phyloP scores from a whole-genome alignment of 805 yeast species.

The Zygosaccharomyces kombuchaensis region DNA sequence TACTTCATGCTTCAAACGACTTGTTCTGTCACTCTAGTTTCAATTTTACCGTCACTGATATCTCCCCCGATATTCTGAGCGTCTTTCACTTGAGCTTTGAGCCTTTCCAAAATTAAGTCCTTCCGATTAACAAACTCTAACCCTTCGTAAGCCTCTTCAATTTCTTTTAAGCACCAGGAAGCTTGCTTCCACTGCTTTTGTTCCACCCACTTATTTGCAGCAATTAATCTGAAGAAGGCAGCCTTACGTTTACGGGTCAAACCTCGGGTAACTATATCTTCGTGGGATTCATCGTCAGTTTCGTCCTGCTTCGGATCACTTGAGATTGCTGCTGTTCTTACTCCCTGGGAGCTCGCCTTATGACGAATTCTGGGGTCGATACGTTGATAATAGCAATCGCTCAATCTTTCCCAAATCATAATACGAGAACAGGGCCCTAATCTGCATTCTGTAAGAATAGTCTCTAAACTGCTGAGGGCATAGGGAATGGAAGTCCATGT shows the following conservation, averaged over 20 bases:
- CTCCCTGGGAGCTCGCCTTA: constrained; percentile 15
- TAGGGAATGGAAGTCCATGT: constrained; percentile 42
- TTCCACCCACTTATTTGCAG: constrained; percentile 67
- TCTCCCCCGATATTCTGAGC: background rate
- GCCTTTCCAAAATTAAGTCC: constrained; percentile 20
- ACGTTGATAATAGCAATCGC: constrained; percentile 47
- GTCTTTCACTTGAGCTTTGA: constrained; percentile 12
- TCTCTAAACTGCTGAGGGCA: constrained; percentile 42
- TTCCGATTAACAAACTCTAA: constrained; percentile 20
- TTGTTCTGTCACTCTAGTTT: constrained; percentile 5
- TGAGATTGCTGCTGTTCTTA: constrained; percentile 6
- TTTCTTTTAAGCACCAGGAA: constrained; percentile 30
- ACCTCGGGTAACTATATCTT: constrained; percentile 43
- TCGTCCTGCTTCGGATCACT: constrained; percentile 10
- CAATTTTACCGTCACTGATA: background rate
- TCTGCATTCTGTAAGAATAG: constrained; percentile 44
- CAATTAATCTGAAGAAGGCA: constrained; percentile 68
- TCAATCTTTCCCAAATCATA: constrained; percentile 48
- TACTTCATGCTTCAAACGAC: background rate
- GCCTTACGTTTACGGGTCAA: constrained; percentile 66
- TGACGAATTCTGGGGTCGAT: constrained; percentile 37
- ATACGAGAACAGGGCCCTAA: constrained; percentile 46
- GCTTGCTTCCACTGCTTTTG: constrained; percentile 33
- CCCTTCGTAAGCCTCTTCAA: constrained; percentile 31
- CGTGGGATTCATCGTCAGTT: constrained; percentile 31